Percentiles rank a stretch among this genome's conserved stretches.
These are phyloP conservation scores for Choanephora cucurbitarum DNA, from an alignment of 371 early-diverging fungal genomes.

Conservation along the genomic window DNA sequence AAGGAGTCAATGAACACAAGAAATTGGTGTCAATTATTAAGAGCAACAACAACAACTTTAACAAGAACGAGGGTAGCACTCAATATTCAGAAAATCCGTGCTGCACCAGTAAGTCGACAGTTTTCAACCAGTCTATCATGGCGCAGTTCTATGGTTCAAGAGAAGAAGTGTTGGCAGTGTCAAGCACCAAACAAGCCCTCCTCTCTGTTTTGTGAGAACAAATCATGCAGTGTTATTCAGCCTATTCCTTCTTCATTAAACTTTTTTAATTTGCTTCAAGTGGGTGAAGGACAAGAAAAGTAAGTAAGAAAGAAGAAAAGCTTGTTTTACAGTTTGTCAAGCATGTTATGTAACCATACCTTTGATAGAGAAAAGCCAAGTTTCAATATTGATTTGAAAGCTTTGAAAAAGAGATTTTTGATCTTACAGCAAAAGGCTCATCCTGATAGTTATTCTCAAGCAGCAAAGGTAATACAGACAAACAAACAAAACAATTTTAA, in stretches of 20 bases:
- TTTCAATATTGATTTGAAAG: constrained; percentile 71
- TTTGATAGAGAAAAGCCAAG: constrained; percentile 44
- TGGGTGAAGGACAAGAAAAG: constrained; percentile 28
- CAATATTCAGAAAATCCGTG: neutral
- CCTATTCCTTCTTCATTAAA: constrained; percentile 60
- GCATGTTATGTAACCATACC: neutral
- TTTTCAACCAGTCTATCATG: constrained; percentile 10
- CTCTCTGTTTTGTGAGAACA: constrained; percentile 55
- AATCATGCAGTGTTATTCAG: constrained; percentile 70
- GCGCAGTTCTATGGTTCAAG: constrained; percentile 13
- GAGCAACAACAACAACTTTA: constrained; percentile 10
- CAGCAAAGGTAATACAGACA: constrained; percentile 53
- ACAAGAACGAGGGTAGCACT: constrained; percentile 9
- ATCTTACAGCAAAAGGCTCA: constrained; percentile 82
- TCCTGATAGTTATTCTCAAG: constrained; percentile 81
- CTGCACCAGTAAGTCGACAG: neutral
- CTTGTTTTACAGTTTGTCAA: neutral
- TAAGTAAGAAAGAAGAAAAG: constrained; percentile 15
- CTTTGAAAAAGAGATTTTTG: constrained; percentile 68
- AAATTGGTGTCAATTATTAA: constrained; percentile 9
- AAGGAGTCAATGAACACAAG: constrained; percentile 17
- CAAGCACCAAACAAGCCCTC: constrained; percentile 42
- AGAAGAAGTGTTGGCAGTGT: constrained; percentile 56
- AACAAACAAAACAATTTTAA: neutral
- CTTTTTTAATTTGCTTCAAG: constrained; percentile 66